Conservation (phyloP, 1,284 basidiomycete genomes). For the Cystobasidium slooffiae region DNA sequence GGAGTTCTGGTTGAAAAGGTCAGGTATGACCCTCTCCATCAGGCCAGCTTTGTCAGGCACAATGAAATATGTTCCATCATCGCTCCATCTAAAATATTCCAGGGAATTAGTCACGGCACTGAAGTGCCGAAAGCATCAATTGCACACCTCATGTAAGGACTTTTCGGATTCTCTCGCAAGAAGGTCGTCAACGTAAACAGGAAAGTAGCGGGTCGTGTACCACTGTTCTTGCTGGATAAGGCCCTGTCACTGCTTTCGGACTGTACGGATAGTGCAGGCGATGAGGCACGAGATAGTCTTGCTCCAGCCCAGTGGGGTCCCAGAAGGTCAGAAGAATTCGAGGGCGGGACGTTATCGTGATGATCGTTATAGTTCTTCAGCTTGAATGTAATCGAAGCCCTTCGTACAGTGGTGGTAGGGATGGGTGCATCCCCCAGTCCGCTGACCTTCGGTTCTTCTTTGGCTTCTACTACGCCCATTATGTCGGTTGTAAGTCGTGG, state of each 20-base stretch:
- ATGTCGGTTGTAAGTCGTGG: background rate
- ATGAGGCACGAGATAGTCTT: constrained; percentile 6
- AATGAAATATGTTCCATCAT: constrained; percentile 30
- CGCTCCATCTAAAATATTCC: constrained; percentile 39
- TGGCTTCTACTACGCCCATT: background rate
- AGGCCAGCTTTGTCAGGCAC: constrained; percentile 26
- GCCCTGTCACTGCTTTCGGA: constrained; percentile 18
- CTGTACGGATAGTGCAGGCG: constrained; percentile 11
- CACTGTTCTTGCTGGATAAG: background rate
- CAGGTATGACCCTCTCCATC: constrained; percentile 23
- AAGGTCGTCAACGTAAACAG: constrained; percentile 35
- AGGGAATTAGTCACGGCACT: constrained; percentile 33
- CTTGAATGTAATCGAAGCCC: constrained; percentile 27
- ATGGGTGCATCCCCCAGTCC: background rate
- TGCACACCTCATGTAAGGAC: constrained; percentile 51
- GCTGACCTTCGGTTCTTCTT: background rate
- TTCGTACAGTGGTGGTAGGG: background rate
- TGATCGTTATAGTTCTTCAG: constrained; percentile 15
- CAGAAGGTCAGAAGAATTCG: constrained; percentile 2
- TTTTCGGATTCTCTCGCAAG: constrained; percentile 45
- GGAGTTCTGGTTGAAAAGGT: constrained; percentile 44
- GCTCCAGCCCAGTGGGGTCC: constrained; percentile 24
- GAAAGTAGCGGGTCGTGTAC: constrained; percentile 30
- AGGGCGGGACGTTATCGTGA: background rate
- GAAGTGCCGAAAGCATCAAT: background rate